Evolutionary conservation across 306 rosid genomes (phyloP).

Genomic region (Castanopsis chinensis): DNA sequence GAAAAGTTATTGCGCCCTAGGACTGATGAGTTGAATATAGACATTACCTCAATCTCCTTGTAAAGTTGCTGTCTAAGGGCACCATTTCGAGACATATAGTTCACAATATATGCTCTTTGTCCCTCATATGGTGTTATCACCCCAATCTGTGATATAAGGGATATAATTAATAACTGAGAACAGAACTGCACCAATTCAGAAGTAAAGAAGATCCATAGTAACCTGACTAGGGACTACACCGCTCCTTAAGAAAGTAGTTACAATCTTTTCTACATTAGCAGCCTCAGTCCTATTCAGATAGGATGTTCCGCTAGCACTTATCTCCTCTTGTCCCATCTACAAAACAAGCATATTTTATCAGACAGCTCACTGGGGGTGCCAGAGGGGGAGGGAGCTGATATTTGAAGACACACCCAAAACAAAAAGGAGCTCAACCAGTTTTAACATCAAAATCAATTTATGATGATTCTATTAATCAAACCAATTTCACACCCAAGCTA

Average conservation of each 20-base stretch:
- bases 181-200: neutral
- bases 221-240: constrained; percentile 99
- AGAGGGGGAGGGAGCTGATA: neutral
- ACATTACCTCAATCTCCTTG: constrained; percentile 92
- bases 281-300: constrained; percentile 98
- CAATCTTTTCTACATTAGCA: constrained; percentile 98
- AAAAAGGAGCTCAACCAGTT: neutral
- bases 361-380: neutral
- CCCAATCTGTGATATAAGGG: constrained; percentile 61
- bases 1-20: constrained; percentile 3
- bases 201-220: constrained; percentile 8
- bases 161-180: neutral
- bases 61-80: constrained; percentile 98
- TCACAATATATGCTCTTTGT: constrained; percentile 96
- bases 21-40: neutral
- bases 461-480: neutral
- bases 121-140: constrained; percentile 99
- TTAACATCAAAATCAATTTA: neutral
- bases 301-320: constrained; percentile 98
- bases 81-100: constrained; percentile 97
- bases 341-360: constrained; percentile 23
- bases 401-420: neutral
- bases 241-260: constrained; percentile 95
- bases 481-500: neutral
- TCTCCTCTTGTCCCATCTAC: constrained; percentile 99